Base-by-base conservation (phyloP, 1,139 yeast genomes). In the Magnusiomyces magnusii region DNA sequence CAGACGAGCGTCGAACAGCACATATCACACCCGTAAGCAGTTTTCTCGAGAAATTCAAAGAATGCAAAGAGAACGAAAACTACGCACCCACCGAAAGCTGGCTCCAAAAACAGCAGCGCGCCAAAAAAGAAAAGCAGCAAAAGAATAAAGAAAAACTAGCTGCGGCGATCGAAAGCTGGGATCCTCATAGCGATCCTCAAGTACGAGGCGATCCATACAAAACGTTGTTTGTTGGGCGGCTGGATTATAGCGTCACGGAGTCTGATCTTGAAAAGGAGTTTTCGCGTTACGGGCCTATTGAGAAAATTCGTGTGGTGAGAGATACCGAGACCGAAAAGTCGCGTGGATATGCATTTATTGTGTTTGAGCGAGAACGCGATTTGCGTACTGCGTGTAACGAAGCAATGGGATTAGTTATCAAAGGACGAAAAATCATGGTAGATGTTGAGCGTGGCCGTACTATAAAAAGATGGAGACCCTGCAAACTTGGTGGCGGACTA, bases 401-500 rank as follows among this genome's bases (percentile, higher is more conserved):
- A 47, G 79, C 82, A 42, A 81, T 85, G 36, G 83, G 89, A 0
- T 70, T 82, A 28, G 81, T 70, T 17, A 70, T 84, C 23, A 76
- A 78, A 41, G 81, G 78, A 7, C 74, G 91, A 53, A 75, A 79
- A 3, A 77, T 87, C 2, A 72, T 90, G 25, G 90, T 87, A 0
- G 99, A 93, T 70, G 83, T 85, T 34, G 98, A 91, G 68, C 76
- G 97, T 58, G 95, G 96, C 1, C 75, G 97, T 42, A 74, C 87
- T 0, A 82, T 84, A 17, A 80, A 87, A 61, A 80, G 79, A 63
- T 93, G 97, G 95, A 81, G 80, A 61, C 99, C 99, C 0, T 73
- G 92, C 69, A 70, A 87, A 60, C 73, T 87, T 1, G 92, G 90
- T 0, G 93, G 93, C 2, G 92, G 92, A 0, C 69, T 83, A 13